These are phyloP conservation scores for Pouteria campechiana DNA, from an alignment of 179 eudicot genomes.

Conservation along the genomic window DNA sequence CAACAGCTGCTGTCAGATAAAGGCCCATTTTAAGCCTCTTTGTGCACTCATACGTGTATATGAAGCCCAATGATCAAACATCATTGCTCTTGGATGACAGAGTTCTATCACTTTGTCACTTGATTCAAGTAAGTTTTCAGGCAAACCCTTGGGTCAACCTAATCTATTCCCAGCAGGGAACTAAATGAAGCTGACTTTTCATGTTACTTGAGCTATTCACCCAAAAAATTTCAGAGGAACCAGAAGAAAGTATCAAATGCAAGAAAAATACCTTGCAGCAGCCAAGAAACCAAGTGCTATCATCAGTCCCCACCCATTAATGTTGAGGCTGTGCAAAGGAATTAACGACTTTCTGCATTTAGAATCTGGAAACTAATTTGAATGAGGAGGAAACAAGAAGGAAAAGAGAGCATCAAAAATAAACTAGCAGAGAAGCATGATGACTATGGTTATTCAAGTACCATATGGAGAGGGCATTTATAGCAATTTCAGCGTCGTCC, in stretches of 20 bases:
- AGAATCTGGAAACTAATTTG: background rate
- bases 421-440: background rate
- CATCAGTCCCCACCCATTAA: conserved; percentile 36
- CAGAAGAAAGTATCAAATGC: no score
- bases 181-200: no score
- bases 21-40: no score
- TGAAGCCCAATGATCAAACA: background rate
- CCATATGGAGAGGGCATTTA: conserved; percentile 82
- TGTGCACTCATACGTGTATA: background rate
- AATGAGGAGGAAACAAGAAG: background rate
- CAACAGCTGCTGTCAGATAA: no score
- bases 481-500: conserved; percentile 49
- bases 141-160: no score
- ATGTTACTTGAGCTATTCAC: no score
- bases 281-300: conserved; percentile 32
- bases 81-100: no score
- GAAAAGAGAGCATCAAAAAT: background rate
- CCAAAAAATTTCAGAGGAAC: no score
- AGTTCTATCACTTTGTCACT: no score
- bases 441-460: no score
- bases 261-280: conserved; percentile 26
- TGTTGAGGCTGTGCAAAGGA: conserved; percentile 22
- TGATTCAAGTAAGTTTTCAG: no score
- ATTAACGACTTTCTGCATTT: background rate
- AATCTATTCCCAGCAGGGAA: no score